Percentiles rank a stretch among this genome's conserved stretches.
These are phyloP conservation scores for Trichocomaceae sp. DNA, from an alignment of 2,329 filamentous ascomycete genomes.

Conservation along the genomic window DNA sequence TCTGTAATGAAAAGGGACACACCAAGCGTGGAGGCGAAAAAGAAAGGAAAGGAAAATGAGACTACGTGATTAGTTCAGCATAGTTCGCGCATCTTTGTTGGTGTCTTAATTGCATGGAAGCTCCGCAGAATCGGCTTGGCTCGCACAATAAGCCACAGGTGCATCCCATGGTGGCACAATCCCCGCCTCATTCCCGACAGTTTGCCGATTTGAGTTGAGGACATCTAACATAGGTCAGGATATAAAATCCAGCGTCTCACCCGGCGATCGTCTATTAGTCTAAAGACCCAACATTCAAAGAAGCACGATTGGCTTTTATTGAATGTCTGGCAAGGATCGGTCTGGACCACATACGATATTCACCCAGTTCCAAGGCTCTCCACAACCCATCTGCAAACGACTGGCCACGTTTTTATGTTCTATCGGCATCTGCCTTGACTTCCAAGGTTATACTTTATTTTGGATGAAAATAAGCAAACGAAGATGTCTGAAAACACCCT, in stretches of 20 bases:
- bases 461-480: background rate
- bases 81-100: background rate
- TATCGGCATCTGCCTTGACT: background rate
- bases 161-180: background rate
- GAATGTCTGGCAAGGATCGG: background rate
- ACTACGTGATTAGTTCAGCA: background rate
- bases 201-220: background rate
- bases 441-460: background rate
- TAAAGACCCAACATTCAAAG: too few relatives aligned
- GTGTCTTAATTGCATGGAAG: background rate
- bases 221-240: background rate
- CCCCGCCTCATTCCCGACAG: background rate
- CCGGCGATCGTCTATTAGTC: background rate
- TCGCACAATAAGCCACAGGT: too few relatives aligned
- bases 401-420: background rate
- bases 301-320: too few relatives aligned
- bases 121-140: conserved; percentile 1
- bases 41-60: background rate
- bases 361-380: background rate
- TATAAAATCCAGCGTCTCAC: background rate
- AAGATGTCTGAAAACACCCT: background rate
- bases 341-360: background rate
- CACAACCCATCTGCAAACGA: background rate
- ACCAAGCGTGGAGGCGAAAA: conserved; percentile 1
- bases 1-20: background rate